Evolutionary conservation across 2,329 filamentous ascomycete genomes (phyloP).

Genomic region (Colletotrichum falcatum): DNA sequence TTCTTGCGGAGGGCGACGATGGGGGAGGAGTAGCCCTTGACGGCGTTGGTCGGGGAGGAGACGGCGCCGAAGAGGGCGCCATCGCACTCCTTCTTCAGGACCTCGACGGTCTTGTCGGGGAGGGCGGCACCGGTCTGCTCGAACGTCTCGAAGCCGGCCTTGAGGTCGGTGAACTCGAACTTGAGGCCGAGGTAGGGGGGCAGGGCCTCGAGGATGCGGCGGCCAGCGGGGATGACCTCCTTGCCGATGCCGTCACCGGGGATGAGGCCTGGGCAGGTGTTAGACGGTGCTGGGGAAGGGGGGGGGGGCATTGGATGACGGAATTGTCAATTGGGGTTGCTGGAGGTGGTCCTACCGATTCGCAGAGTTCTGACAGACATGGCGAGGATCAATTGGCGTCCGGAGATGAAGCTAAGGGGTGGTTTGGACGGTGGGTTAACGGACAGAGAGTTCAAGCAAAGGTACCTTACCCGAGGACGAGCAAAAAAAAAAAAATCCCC

Average conservation of each 20-base stretch:
- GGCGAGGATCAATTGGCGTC: conserved; percentile 42
- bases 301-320: neutral
- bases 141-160: conserved; percentile 94
- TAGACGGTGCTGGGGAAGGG: neutral
- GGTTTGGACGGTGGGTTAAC: conserved; percentile 1
- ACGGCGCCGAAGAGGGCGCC: conserved; percentile 97
- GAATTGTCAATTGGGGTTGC: conserved; percentile 8
- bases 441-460: conserved; percentile 7
- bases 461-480: conserved; percentile 1
- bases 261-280: conserved; percentile 76
- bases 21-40: conserved; percentile 95
- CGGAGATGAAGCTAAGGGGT: conserved; percentile 6
- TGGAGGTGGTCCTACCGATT: conserved; percentile 50
- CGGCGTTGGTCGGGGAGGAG: conserved; percentile 87
- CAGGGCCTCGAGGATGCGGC: conserved; percentile 91
- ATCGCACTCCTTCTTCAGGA: conserved; percentile 91
- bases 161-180: conserved; percentile 93
- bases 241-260: conserved; percentile 98
- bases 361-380: conserved; percentile 58
- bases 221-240: conserved; percentile 96
- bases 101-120: conserved; percentile 89
- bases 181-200: conserved; percentile 90
- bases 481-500: conserved; percentile 28
- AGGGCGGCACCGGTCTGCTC: conserved; percentile 89
- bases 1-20: conserved; percentile 97